Evolutionary conservation across 2,329 filamentous ascomycete species (phyloP).

Genomic region (Paraphoma sp.): DNA sequence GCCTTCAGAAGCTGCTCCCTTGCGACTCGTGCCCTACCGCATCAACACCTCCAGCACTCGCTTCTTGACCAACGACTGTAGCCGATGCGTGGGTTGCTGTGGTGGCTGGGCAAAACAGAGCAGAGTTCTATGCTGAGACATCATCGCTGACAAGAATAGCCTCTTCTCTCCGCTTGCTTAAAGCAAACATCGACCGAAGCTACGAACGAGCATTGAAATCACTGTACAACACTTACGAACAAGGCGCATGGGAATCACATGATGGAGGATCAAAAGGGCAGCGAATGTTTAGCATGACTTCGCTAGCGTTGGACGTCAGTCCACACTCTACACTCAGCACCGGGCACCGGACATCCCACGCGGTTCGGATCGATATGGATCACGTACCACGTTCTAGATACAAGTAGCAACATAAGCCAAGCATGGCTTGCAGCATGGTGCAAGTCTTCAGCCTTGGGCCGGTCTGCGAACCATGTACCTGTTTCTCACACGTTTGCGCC

Average conservation of each 20-base stretch:
- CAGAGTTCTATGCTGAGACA: background rate
- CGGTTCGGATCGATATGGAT: conserved; percentile 15
- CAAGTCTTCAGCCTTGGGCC: conserved; percentile 6
- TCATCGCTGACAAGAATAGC: conserved; percentile 29
- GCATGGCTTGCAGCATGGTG: conserved; percentile 18
- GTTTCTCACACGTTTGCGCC: conserved; percentile 21
- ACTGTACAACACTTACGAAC: conserved; percentile 40
- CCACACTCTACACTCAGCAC: conserved; percentile 16
- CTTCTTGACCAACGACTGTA: no score
- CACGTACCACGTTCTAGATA: conserved; percentile 25
- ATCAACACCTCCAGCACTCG: background rate
- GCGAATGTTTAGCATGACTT: no score
- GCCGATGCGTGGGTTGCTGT: no score
- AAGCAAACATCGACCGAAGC: conserved; percentile 4
- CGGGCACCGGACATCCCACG: conserved; percentile 14
- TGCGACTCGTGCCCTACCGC: background rate
- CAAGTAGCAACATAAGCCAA: conserved; percentile 13
- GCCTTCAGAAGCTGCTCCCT: background rate
- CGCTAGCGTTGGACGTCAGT: background rate
- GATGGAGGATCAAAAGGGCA: background rate
- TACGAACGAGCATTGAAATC: conserved; percentile 19
- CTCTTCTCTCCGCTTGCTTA: conserved; percentile 50
- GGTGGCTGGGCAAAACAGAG: background rate
- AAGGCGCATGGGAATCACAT: conserved; percentile 32
- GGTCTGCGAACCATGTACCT: conserved; percentile 10